Conservation (phyloP, 164 flowering plant species). For the Brasenia schreberi region DNA sequence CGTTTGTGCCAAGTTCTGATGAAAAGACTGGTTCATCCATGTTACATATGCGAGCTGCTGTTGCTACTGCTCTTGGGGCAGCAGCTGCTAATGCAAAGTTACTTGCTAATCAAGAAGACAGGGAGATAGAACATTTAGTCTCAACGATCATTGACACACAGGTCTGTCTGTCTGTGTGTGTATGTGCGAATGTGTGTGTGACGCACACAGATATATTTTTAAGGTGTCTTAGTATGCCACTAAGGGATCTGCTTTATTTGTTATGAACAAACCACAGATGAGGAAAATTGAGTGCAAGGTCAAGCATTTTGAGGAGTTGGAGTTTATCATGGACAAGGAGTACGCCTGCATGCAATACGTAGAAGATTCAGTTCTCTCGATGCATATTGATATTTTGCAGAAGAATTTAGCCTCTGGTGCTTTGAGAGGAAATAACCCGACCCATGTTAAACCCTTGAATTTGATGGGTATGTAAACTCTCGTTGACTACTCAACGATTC, state of each 20-base stretch:
- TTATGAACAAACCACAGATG: slow-evolving; percentile 22
- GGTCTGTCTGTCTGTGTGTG: slow-evolving; percentile 20
- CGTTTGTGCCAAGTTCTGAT: slow-evolving; percentile 11
- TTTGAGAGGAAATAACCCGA: slow-evolving; percentile 42
- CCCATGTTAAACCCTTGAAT: slow-evolving; percentile 11
- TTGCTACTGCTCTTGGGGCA: slow-evolving; percentile 83
- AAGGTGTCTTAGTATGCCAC: background rate
- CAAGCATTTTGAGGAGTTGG: slow-evolving; percentile 56
- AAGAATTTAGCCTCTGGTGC: slow-evolving; percentile 30
- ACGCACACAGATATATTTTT: background rate
- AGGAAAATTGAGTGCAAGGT: slow-evolving; percentile 57
- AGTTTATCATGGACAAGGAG: slow-evolving; percentile 64
- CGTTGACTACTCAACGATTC: background rate
- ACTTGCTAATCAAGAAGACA: slow-evolving; percentile 82
- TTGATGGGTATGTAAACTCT: slow-evolving; percentile 1
- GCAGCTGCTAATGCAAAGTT: slow-evolving; percentile 83
- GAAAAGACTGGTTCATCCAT: slow-evolving; percentile 27
- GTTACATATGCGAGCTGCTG: slow-evolving; percentile 55
- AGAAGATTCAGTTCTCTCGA: slow-evolving; percentile 37
- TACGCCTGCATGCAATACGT: slow-evolving; percentile 32
- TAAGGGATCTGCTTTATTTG: background rate
- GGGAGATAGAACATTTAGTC: slow-evolving; percentile 58
- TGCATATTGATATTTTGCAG: slow-evolving; percentile 36
- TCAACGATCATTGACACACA: slow-evolving; percentile 68
- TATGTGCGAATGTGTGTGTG: background rate